Conservation (phyloP, 2,329 filamentous ascomycete genomes). For the Monilinia vaccinii-corymbosi region DNA sequence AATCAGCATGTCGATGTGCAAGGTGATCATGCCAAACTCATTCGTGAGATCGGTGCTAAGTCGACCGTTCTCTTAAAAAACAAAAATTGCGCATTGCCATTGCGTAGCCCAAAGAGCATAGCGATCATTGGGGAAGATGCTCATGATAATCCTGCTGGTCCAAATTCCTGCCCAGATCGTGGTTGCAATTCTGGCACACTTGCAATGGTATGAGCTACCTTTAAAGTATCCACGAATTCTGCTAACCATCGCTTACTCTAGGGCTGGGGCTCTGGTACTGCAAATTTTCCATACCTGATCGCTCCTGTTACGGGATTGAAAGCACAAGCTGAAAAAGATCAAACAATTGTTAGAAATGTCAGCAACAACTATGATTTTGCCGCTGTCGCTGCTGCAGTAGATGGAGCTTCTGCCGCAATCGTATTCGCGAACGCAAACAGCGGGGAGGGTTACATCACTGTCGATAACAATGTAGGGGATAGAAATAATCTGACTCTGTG, state of each 20-base stretch:
- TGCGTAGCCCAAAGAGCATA: slow-evolving; percentile 31
- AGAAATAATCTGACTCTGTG: slow-evolving; percentile 89
- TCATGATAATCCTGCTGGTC: slow-evolving; percentile 43
- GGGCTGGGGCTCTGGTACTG: slow-evolving; percentile 70
- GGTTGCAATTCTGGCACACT: slow-evolving; percentile 45
- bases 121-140: slow-evolving; percentile 41
- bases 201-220: slow-evolving; percentile 39
- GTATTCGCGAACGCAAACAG: slow-evolving; percentile 84
- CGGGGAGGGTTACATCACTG: slow-evolving; percentile 76
- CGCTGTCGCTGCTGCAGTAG: slow-evolving; percentile 54
- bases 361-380: slow-evolving; percentile 47
- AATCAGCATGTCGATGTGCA: slow-evolving; percentile 80
- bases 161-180: slow-evolving; percentile 53
- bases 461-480: slow-evolving; percentile 78
- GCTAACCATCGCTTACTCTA: slow-evolving; percentile 40
- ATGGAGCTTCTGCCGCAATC: slow-evolving; percentile 59
- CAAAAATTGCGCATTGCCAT: slow-evolving; percentile 43
- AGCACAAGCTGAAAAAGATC: slow-evolving; percentile 50
- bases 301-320: slow-evolving; percentile 65
- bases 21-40: slow-evolving; percentile 60
- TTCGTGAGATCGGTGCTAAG: slow-evolving; percentile 56
- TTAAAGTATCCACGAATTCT: slow-evolving; percentile 36
- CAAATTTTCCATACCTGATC: slow-evolving; percentile 67
- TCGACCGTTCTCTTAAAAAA: slow-evolving; percentile 49
- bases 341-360: slow-evolving; percentile 53